A percentile compares a stretch with the other conserved stretches of the same genome.
phyloP scores from a whole-genome alignment of 2,329 filamentous ascomycete species.

The Colletotrichum trifolii region DNA sequence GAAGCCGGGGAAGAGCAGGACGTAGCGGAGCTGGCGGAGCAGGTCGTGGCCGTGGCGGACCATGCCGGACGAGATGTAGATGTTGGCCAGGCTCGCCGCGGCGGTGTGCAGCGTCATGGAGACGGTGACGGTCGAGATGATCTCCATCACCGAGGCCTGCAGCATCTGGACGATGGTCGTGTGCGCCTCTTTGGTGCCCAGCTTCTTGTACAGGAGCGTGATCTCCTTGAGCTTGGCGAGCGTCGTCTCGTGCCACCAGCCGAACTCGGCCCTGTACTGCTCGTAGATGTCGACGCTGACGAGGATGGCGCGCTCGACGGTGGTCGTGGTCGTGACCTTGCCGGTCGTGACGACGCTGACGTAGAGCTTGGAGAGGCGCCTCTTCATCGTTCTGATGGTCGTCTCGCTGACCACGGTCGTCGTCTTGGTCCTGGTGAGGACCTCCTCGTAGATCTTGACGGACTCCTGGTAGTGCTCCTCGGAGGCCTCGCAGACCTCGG shows the following conservation, averaged over 20 bases:
- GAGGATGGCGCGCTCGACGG: constrained; percentile 48
- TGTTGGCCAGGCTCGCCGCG: constrained; percentile 57
- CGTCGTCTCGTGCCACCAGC: constrained; percentile 58
- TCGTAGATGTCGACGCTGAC: constrained; percentile 53
- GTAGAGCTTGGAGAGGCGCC: constrained; percentile 60
- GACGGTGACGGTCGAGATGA: constrained; percentile 47
- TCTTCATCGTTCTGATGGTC: constrained; percentile 58
- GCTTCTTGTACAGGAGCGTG: constrained; percentile 53
- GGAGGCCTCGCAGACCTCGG: constrained; percentile 57
- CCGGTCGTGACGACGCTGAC: constrained; percentile 49
- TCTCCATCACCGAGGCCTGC: constrained; percentile 52
- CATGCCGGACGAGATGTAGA: constrained; percentile 56
- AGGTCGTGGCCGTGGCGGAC: constrained; percentile 53
- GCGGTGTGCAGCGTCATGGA: constrained; percentile 61
- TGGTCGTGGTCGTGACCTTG: constrained; percentile 47
- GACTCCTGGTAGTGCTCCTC: constrained; percentile 57
- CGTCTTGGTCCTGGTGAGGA: constrained; percentile 49
- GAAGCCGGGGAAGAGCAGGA: constrained; percentile 59
- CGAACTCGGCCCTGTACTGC: constrained; percentile 54
- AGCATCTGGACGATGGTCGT: constrained; percentile 51
- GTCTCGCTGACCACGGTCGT: constrained; percentile 49
- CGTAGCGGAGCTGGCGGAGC: constrained; percentile 60
- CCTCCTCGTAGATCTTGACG: constrained; percentile 57
- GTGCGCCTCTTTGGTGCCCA: constrained; percentile 51
- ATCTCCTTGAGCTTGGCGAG: constrained; percentile 55